Percentiles rank a stretch among this genome's conserved stretches.
Evolutionary conservation across 2,329 filamentous ascomycete species (phyloP).

Genomic region (Neofusicoccum sp.): DNA sequence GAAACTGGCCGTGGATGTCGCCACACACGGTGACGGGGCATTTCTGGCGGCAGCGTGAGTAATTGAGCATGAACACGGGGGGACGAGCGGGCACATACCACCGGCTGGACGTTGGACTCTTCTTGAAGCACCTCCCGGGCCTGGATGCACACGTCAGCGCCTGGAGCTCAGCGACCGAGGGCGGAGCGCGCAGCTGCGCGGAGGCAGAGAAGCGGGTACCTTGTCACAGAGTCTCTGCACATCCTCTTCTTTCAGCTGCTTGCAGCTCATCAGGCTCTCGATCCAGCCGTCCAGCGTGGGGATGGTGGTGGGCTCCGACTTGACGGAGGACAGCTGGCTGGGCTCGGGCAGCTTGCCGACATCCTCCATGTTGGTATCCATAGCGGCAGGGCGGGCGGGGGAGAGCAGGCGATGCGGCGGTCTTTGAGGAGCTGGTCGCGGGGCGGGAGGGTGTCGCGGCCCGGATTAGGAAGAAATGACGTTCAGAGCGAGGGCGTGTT

Average conservation of each 20-base stretch:
- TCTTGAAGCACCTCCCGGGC: constrained; percentile 95
- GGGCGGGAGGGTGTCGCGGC: constrained; percentile 34
- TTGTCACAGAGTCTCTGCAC: constrained; percentile 97
- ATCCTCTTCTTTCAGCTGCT: constrained; percentile 91
- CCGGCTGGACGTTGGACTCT: constrained; percentile 97
- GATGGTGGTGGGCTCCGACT: constrained; percentile 83
- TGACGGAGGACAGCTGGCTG: constrained; percentile 65
- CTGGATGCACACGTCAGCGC: constrained; percentile 46
- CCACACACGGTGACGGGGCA: constrained; percentile 98
- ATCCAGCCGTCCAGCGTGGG: constrained; percentile 97
- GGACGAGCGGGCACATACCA: constrained; percentile 61
- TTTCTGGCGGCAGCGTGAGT: constrained; percentile 56
- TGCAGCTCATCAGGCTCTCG: constrained; percentile 96
- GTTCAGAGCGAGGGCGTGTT: constrained; percentile 29
- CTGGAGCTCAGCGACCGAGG: background rate
- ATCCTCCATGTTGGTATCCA: constrained; percentile 99
- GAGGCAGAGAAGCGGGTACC: constrained; percentile 50
- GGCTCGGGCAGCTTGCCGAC: constrained; percentile 75
- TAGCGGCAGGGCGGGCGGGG: constrained; percentile 40
- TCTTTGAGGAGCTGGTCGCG: constrained; percentile 25
- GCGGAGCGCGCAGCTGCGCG: background rate
- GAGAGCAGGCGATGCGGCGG: constrained; percentile 30
- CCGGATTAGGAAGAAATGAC: constrained; percentile 38
- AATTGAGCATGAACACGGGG: background rate
- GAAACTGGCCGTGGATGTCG: constrained; percentile 98